phyloP scores from a whole-genome alignment of 148 eudicot species.

The Camellia sinensis region DNA sequence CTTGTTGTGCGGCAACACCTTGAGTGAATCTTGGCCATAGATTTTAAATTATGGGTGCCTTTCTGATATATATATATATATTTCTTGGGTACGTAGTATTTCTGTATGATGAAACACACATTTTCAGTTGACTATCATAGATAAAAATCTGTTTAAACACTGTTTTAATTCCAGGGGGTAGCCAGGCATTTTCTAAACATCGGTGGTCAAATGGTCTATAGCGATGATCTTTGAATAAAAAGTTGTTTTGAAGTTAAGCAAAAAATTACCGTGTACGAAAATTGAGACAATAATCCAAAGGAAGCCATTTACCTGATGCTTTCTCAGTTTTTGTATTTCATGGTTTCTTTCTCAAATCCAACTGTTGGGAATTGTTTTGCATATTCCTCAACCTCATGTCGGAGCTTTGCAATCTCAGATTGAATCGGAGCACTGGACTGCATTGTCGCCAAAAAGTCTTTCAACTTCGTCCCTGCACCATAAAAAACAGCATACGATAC shows the following conservation, averaged over 20 bases:
- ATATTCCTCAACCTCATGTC: slow-evolving; percentile 80
- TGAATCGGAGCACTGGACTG: slow-evolving; percentile 54
- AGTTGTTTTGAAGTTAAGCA: not conserved
- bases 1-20: too few species aligned
- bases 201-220: not conserved
- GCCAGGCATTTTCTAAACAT: not conserved
- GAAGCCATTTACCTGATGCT: slow-evolving; percentile 21
- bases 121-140: not conserved
- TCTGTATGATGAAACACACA: not conserved
- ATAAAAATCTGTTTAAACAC: not conserved
- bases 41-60: too few species aligned
- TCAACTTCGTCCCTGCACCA: slow-evolving; percentile 80
- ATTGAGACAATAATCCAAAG: slow-evolving; percentile 1
- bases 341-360: slow-evolving; percentile 87
- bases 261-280: not conserved
- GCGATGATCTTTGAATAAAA: not conserved
- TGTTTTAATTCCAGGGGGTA: not conserved
- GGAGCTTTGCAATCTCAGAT: slow-evolving; percentile 78
- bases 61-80: too few species aligned
- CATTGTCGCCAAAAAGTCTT: slow-evolving; percentile 83
- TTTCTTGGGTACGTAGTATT: too few species aligned
- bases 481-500: not conserved
- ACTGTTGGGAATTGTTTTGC: slow-evolving; percentile 98
- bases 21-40: too few species aligned
- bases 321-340: slow-evolving; percentile 87